Percentiles rank a stretch among this genome's conserved stretches.
Conservation (phyloP, 176 grass and related monocot species). For the Oryza punctata region DNA sequence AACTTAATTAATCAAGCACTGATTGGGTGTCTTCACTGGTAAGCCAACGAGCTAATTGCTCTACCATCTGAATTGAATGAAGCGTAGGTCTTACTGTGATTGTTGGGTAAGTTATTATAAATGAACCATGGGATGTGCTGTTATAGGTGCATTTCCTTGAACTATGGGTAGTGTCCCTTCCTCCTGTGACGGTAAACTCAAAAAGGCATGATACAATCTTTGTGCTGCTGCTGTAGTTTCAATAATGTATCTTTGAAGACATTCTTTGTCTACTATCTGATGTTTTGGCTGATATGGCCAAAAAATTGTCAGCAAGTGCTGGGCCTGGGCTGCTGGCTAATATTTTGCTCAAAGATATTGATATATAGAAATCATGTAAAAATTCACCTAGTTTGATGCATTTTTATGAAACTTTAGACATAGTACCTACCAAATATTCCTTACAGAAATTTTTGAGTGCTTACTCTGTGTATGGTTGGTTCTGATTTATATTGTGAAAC, state of each 20-base stretch:
- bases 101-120: slow-evolving; percentile 4
- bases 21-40: too few species aligned
- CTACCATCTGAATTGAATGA: too few species aligned
- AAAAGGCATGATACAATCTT: neutral
- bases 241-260: neutral
- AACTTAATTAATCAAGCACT: too few species aligned
- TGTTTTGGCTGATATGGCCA: neutral
- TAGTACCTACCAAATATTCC: neutral
- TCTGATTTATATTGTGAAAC: neutral
- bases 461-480: neutral
- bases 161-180: neutral
- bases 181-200: neutral
- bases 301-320: neutral
- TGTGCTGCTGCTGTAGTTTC: neutral
- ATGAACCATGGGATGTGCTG: slow-evolving; percentile 15
- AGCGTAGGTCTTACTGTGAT: neutral
- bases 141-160: slow-evolving; percentile 12
- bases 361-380: neutral
- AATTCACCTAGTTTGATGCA: neutral
- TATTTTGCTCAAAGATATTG: neutral
- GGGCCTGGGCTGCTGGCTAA: neutral
- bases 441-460: neutral
- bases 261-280: neutral
- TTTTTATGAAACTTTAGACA: neutral
- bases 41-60: too few species aligned